phyloP scores from a whole-genome alignment of 179 eudicot genomes.

The Camellia oleifera region DNA sequence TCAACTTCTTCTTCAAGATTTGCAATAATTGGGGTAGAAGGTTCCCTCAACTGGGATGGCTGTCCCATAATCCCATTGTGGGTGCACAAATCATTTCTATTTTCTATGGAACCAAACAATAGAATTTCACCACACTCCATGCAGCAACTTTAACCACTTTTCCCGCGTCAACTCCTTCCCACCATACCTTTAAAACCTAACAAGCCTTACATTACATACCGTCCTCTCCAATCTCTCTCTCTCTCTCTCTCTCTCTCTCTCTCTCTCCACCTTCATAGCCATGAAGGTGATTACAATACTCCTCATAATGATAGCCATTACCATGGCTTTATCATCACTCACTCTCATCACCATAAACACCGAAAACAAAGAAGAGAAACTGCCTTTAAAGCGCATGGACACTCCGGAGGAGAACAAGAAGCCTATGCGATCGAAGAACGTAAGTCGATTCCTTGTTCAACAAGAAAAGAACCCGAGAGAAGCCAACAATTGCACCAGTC shows the following conservation, averaged over 20 bases:
- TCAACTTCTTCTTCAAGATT: too few species aligned
- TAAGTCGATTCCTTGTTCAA: slow-evolving; percentile 28
- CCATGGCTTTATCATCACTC: slow-evolving; percentile 28
- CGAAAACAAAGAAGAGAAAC: neutral
- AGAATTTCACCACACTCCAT: slow-evolving; percentile 2
- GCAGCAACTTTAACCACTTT: slow-evolving; percentile 20
- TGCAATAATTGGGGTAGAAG: neutral
- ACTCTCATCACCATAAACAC: slow-evolving; percentile 12
- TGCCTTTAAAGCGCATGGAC: neutral
- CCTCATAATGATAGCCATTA: slow-evolving; percentile 25
- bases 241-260: neutral
- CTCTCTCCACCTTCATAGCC: slow-evolving; percentile 15
- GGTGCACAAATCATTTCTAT: neutral
- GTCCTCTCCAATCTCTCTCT: neutral
- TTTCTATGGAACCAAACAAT: neutral
- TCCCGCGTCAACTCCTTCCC: slow-evolving; percentile 35
- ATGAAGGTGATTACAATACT: slow-evolving; percentile 26
- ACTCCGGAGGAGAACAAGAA: neutral
- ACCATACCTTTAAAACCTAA: slow-evolving; percentile 18
- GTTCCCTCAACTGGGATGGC: neutral
- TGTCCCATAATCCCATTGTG: neutral
- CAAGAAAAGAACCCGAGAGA: slow-evolving; percentile 18
- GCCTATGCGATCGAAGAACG: slow-evolving; percentile 15
- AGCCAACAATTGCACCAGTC: slow-evolving; percentile 30
- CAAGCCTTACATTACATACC: neutral